Conservation (phyloP, 2,329 filamentous ascomycete species). For the Hymenoscyphus occultus region DNA sequence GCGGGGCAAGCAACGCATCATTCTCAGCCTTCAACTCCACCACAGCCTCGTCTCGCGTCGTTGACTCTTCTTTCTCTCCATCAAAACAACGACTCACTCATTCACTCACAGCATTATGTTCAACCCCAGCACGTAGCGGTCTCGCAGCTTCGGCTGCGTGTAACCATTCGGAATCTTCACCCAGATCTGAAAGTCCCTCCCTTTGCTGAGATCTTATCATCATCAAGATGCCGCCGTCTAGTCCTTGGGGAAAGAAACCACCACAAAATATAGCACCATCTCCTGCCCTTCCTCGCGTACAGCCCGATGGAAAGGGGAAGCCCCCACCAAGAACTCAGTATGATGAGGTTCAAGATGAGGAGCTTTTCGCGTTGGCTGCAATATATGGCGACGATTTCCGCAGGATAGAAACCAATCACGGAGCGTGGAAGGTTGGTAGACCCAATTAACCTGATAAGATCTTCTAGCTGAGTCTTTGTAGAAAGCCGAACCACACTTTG, state of each 20-base stretch:
- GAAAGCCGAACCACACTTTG: constrained; percentile 81
- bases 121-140: constrained; percentile 29
- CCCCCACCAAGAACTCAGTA: constrained; percentile 60
- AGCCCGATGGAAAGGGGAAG: constrained; percentile 25
- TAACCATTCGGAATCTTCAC: constrained; percentile 21
- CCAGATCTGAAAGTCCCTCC: constrained; percentile 13
- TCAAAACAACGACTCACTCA: background rate
- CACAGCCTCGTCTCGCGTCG: constrained; percentile 7
- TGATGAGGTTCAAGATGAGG: constrained; percentile 80
- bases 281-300: constrained; percentile 28
- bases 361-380: constrained; percentile 78
- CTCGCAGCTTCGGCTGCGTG: constrained; percentile 33
- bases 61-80: constrained; percentile 15
- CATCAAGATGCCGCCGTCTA: constrained; percentile 35
- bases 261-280: constrained; percentile 38
- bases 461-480: constrained; percentile 35
- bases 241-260: constrained; percentile 36
- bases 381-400: constrained; percentile 90
- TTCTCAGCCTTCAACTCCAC: constrained; percentile 11
- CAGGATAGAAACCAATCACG: constrained; percentile 63
- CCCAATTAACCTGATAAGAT: background rate
- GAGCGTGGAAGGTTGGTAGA: constrained; percentile 77
- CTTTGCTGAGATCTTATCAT: constrained; percentile 17
- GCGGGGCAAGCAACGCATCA: background rate
- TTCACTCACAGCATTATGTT: constrained; percentile 20